Percentiles rank a stretch among this genome's conserved stretches.
phyloP scores from a whole-genome alignment of 73 alveolate species.

The Paraurostyla sp. region DNA sequence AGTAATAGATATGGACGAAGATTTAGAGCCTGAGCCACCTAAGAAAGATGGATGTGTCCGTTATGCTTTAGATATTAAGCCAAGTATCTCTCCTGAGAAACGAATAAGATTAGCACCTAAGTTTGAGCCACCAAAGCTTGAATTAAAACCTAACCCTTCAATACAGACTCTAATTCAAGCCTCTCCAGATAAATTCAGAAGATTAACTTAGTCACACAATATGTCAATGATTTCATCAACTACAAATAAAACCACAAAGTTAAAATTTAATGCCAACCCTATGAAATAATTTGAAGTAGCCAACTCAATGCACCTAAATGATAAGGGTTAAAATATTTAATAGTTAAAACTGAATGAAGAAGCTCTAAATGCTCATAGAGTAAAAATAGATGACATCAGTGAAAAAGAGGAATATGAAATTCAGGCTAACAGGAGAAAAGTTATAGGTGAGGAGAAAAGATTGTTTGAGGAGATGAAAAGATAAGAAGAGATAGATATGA shows the following conservation, averaged over 20 bases:
- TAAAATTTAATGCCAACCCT: constrained; percentile 9
- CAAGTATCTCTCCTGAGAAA: background rate
- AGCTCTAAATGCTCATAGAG: background rate
- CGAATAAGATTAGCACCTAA: constrained; percentile 31
- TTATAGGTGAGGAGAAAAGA: constrained; percentile 43
- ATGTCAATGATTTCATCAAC: constrained; percentile 24
- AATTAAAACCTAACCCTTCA: background rate
- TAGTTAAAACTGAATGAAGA: background rate
- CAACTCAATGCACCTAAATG: background rate
- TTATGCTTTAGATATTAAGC: background rate
- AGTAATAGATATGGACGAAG: constrained; percentile 53
- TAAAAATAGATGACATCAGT: background rate
- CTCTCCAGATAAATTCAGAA: background rate
- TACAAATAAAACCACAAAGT: background rate
- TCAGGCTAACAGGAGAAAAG: constrained; percentile 24
- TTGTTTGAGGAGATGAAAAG: constrained; percentile 48
- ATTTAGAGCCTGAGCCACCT: constrained; percentile 38
- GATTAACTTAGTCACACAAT: background rate
- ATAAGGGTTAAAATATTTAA: background rate
- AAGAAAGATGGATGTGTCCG: constrained; percentile 36
- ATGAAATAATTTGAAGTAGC: constrained; percentile 20
- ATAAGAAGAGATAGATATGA: constrained; percentile 43
- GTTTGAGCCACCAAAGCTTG: constrained; percentile 8
- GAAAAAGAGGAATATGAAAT: constrained; percentile 36
- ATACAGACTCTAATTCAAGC: background rate